These are phyloP conservation scores for Sugiyamaella xylanicola DNA, from an alignment of 1,139 yeast species.

Conservation along the genomic window DNA sequence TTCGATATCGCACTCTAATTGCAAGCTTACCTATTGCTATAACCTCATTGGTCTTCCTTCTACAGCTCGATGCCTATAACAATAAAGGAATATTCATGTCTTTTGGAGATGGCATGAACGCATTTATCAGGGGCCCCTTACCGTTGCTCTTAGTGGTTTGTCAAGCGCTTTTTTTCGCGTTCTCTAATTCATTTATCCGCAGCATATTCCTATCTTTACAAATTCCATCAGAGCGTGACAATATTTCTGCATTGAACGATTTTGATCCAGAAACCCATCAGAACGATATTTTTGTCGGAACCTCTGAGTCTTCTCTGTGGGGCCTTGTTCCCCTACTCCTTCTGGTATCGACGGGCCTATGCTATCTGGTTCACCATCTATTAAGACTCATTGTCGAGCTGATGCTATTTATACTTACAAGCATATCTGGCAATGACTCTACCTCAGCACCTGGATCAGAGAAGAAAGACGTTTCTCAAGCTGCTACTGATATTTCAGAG, in stretches of 20 bases:
- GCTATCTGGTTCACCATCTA: slow-evolving; percentile 41
- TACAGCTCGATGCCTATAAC: slow-evolving; percentile 34
- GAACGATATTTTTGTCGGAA: slow-evolving; percentile 56
- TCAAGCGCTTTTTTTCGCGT: slow-evolving; percentile 27
- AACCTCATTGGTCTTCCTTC: slow-evolving; percentile 29
- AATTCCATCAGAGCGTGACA: slow-evolving; percentile 31
- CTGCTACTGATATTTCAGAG: too few relatives aligned
- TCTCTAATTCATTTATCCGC: slow-evolving; percentile 29
- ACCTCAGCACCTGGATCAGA: too few relatives aligned
- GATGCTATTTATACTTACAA: background rate
- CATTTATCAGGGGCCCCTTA: slow-evolving; percentile 32
- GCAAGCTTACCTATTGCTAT: slow-evolving; percentile 41
- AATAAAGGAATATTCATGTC: slow-evolving; percentile 49
- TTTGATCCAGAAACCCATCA: slow-evolving; percentile 37
- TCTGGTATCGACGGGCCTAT: slow-evolving; percentile 51
- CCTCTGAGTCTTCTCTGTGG: slow-evolving; percentile 52
- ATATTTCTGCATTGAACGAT: slow-evolving; percentile 27
- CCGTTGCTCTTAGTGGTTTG: slow-evolving; percentile 22
- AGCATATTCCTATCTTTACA: slow-evolving; percentile 28
- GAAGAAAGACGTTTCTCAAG: too few relatives aligned
- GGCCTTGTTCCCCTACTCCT: slow-evolving; percentile 60
- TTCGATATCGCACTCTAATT: slow-evolving; percentile 41
- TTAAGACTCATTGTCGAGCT: slow-evolving; percentile 24
- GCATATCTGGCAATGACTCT: background rate
- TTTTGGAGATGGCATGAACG: slow-evolving; percentile 52